Percentiles rank a stretch among this genome's conserved stretches.
Evolutionary conservation across 2,329 filamentous ascomycete species (phyloP).

Genomic region (Colletotrichum cuscutae): DNA sequence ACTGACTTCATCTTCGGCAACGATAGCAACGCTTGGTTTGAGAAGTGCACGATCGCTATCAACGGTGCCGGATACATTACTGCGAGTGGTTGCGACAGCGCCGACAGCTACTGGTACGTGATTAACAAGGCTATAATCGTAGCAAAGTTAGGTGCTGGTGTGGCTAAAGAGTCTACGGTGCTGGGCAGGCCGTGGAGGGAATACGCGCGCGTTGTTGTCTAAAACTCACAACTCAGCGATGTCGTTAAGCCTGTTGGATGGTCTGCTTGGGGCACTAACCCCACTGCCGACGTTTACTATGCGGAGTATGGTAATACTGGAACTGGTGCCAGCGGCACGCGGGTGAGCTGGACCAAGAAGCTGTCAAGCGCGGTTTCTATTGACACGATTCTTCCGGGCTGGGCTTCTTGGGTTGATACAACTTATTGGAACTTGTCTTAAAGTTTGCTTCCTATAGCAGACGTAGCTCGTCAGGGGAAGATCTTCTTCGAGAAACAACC

Average conservation of each 20-base stretch:
- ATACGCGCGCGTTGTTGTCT: conserved; percentile 59
- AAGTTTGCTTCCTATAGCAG: neutral
- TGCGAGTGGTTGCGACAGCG: conserved; percentile 53
- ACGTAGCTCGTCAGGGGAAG: no score
- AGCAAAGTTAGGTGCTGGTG: conserved; percentile 48
- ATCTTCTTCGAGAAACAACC: no score
- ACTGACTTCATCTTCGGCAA: conserved; percentile 63
- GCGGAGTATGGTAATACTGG: conserved; percentile 70
- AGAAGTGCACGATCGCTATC: conserved; percentile 50
- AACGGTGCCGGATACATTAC: conserved; percentile 52
- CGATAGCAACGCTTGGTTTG: conserved; percentile 54
- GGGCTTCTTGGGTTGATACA: conserved; percentile 27
- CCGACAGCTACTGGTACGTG: conserved; percentile 55
- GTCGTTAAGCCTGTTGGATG: conserved; percentile 71
- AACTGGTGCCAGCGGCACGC: conserved; percentile 61
- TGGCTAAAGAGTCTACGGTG: conserved; percentile 52
- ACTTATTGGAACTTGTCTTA: conserved; percentile 27
- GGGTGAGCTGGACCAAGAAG: conserved; percentile 55
- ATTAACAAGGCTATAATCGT: conserved; percentile 56
- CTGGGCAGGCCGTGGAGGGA: conserved; percentile 60
- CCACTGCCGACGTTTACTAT: conserved; percentile 64
- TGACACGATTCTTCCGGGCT: conserved; percentile 17
- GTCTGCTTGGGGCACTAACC: conserved; percentile 62
- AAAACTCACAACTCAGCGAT: conserved; percentile 58
- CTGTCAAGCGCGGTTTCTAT: conserved; percentile 49